A percentile compares a stretch with the other conserved stretches of the same genome.
Conservation (phyloP, 2,329 filamentous ascomycete species). For the Paecilomyces sp. region DNA sequence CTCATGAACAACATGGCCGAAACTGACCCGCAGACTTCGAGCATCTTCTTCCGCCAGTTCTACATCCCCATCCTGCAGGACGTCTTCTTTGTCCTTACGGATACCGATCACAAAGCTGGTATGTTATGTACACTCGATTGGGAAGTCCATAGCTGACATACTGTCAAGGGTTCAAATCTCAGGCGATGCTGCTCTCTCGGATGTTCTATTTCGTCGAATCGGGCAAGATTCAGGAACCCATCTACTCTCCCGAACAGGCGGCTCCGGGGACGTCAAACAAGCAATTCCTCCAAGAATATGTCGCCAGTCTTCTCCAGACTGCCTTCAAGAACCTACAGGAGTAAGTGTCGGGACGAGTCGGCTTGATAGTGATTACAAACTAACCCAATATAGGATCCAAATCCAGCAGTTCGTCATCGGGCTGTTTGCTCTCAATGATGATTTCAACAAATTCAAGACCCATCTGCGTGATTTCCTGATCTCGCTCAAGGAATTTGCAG, state of each 20-base stretch:
- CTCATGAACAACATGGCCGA: constrained; percentile 97
- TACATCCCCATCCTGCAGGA: constrained; percentile 94
- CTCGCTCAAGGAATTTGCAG: constrained; percentile 91
- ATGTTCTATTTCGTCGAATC: constrained; percentile 94
- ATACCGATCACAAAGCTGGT: constrained; percentile 94
- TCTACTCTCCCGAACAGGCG: constrained; percentile 80
- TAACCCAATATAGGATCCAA: constrained; percentile 56
- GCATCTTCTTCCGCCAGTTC: constrained; percentile 96
- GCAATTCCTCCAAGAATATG: constrained; percentile 84
- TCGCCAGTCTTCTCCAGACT: constrained; percentile 73
- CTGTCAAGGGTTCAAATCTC: constrained; percentile 75
- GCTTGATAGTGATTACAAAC: background rate
- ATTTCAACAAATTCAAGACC: constrained; percentile 90
- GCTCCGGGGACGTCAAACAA: constrained; percentile 77
- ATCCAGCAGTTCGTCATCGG: constrained; percentile 85
- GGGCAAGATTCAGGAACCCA: constrained; percentile 85
- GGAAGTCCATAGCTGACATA: background rate
- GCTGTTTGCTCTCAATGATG: constrained; percentile 78
- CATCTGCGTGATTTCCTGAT: constrained; percentile 96
- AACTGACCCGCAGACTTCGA: constrained; percentile 75
- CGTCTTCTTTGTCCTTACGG: constrained; percentile 95
- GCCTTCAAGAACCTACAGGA: constrained; percentile 90
- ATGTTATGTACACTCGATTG: constrained; percentile 10
- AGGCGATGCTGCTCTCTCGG: constrained; percentile 84
- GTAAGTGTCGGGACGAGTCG: constrained; percentile 47